Base-by-base conservation (phyloP, 768 basidiomycete genomes). In the Aureoboletus auriporus region DNA sequence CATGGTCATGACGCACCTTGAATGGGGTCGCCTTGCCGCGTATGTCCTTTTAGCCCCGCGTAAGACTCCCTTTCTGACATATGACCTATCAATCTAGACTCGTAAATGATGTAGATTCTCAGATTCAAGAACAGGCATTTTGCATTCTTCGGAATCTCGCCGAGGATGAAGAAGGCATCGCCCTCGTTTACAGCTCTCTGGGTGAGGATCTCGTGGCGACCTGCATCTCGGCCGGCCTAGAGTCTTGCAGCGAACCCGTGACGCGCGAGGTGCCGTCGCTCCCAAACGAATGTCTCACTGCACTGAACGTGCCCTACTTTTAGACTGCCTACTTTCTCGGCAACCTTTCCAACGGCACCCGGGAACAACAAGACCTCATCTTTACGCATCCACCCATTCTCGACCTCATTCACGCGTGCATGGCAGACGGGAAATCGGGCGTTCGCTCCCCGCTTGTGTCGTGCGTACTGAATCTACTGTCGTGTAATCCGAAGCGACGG, bases 51-150 rank as follows among this genome's bases (percentile, higher is more conserved):
- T 7, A 13, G 3, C 4, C 17, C 30, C n/a, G 20, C 12, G 6
- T 13, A 1, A 8, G 12, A 14, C n/a, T 6, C 20, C 30, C 43
- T 13, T 16, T 11, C 11, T 30, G 26, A n/a, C 33, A 16, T 27
- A 31, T 31, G 50, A 23, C 49, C 39, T 49, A 12, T 38, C 34
- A 29, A 14, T 27, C 35, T 13, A 12, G 87, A 31, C 67, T 85
- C 16, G 66, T 85, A 0, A 61, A 70, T 5, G 80, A 88, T 49
- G 43, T 74, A 0, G 78, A 84, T 46, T 55, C 65, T 2, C 75
- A 71, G 7, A 66, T 88, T 3, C 80, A 82, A 57, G 89, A 91
- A 57, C 89, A 92, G 59, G 83, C 80, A 0, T 74, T 85, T 54
- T 78, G 77, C 49, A 73, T 89, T 23, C 54, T 86, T 11, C 75